phyloP scores from a whole-genome alignment of 108 stramenopile genomes.

The Fragilariopsis cylindrus region DNA sequence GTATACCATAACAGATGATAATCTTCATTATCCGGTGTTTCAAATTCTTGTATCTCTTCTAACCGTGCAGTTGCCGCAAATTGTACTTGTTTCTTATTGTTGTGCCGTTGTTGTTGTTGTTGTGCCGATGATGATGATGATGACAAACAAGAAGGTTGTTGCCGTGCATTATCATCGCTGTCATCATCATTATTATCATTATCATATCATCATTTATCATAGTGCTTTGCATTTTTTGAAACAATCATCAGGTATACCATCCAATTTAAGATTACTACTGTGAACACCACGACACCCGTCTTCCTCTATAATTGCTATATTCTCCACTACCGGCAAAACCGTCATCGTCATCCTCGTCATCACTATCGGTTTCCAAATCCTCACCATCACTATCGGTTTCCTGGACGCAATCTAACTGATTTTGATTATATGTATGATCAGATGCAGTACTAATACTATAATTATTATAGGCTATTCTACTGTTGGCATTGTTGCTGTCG shows the following conservation, averaged over 20 bases:
- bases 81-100: not conserved
- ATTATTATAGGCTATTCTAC: no score
- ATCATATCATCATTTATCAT: not conserved
- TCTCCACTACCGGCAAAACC: not conserved
- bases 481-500: no score
- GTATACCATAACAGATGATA: slow-evolving; percentile 10
- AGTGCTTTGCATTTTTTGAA: not conserved
- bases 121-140: no score
- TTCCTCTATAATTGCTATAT: not conserved
- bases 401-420: no score
- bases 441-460: no score
- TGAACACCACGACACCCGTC: no score
- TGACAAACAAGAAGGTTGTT: not conserved
- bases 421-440: no score
- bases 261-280: not conserved
- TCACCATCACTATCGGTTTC: no score
- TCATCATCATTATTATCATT: no score
- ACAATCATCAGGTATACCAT: not conserved
- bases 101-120: no score
- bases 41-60: slow-evolving; percentile 19
- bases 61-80: slow-evolving; percentile 2
- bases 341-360: not conserved
- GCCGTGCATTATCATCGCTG: no score
- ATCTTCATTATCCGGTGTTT: slow-evolving; percentile 20
- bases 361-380: not conserved